Percentiles rank a stretch among this genome's conserved stretches.
Evolutionary conservation across 768 basidiomycete genomes (phyloP).

Genomic region (Suillus sp.): DNA sequence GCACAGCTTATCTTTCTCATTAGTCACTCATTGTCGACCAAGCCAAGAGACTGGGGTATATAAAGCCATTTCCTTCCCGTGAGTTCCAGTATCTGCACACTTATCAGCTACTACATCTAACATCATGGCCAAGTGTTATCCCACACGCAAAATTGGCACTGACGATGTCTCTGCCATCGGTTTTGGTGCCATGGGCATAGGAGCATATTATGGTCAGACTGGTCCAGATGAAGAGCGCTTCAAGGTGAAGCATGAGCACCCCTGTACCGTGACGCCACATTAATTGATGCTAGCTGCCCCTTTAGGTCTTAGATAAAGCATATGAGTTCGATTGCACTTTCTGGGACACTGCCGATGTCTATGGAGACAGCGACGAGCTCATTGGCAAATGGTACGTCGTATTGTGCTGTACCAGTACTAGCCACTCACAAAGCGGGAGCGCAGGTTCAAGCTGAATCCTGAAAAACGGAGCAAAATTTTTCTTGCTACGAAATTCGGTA

Average conservation of each 20-base stretch:
- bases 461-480: slow-evolving; percentile 54
- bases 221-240: slow-evolving; percentile 59
- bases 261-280: too few relatives aligned
- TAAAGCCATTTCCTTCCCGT: neutral
- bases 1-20: neutral
- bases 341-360: slow-evolving; percentile 52
- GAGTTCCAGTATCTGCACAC: neutral
- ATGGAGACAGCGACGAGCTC: slow-evolving; percentile 45
- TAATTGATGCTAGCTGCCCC: neutral
- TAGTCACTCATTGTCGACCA: neutral
- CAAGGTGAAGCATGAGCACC: slow-evolving; percentile 40
- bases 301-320: slow-evolving; percentile 45
- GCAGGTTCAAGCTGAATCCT: slow-evolving; percentile 45
- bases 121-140: slow-evolving; percentile 26
- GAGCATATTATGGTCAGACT: slow-evolving; percentile 47
- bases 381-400: slow-evolving; percentile 44
- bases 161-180: slow-evolving; percentile 54
- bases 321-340: slow-evolving; percentile 43
- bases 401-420: neutral
- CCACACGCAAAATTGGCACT: slow-evolving; percentile 48
- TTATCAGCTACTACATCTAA: slow-evolving; percentile 16
- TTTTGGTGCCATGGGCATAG: slow-evolving; percentile 63
- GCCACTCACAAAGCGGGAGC: neutral
- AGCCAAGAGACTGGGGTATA: neutral
- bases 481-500: slow-evolving; percentile 62